Evolutionary conservation across 1,284 basidiomycete species (phyloP).

Genomic region (Sporisorium exsertum): DNA sequence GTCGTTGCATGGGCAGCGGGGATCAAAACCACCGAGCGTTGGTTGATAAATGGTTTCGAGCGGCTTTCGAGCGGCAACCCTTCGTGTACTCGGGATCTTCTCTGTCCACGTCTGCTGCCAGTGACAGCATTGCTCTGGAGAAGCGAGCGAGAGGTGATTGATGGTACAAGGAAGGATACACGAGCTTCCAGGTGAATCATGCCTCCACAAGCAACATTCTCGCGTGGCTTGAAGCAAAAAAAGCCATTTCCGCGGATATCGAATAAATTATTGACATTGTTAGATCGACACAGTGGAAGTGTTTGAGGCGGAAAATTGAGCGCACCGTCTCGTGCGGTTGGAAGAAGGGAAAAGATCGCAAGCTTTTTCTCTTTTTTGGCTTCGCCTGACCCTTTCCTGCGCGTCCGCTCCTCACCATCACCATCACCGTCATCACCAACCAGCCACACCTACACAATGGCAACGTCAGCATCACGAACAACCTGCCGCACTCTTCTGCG

Average conservation of each 20-base stretch:
- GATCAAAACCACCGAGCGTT: not conserved
- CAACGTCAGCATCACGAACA: slow-evolving; percentile 10
- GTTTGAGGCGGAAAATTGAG: too few species aligned
- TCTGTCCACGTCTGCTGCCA: slow-evolving; percentile 6
- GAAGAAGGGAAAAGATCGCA: slow-evolving; percentile 17
- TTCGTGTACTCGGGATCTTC: too few species aligned
- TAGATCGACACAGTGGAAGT: too few species aligned
- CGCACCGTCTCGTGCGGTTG: slow-evolving; percentile 31
- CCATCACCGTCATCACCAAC: not conserved
- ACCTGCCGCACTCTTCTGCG: slow-evolving; percentile 10
- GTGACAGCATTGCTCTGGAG: too few species aligned
- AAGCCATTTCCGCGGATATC: slow-evolving; percentile 22
- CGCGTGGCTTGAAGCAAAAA: not conserved
- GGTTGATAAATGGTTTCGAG: not conserved
- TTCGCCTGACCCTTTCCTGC: slow-evolving; percentile 1
- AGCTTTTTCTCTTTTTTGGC: not conserved
- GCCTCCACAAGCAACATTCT: not conserved
- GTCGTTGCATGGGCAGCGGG: not conserved
- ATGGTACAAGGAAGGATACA: too few species aligned
- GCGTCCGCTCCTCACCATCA: not conserved
- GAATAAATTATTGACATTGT: too few species aligned
- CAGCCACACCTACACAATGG: slow-evolving; percentile 8
- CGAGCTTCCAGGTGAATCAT: slow-evolving; percentile 3
- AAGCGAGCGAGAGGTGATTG: too few species aligned
- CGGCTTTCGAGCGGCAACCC: too few species aligned